These are phyloP conservation scores for Nicotiana knightiana DNA, from an alignment of 257 asterid species.

Conservation along the genomic window DNA sequence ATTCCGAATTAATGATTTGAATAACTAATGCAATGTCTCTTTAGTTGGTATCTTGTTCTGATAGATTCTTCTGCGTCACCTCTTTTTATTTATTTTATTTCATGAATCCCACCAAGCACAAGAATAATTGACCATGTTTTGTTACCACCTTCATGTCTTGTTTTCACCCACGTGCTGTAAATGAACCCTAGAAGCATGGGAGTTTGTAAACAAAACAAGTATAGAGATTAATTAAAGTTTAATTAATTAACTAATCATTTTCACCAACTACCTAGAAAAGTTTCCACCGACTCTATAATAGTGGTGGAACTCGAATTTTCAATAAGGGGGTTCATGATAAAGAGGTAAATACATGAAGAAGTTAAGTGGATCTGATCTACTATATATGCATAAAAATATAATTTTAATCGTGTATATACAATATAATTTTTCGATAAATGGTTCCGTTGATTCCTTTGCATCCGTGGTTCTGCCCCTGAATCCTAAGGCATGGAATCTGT, in stretches of 20 bases:
- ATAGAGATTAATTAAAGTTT: background rate
- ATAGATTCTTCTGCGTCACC: background rate
- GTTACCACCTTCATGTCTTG: background rate
- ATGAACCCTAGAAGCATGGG: background rate
- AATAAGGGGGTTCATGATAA: rapidly evolving
- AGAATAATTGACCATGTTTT: background rate
- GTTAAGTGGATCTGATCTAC: too few relatives aligned
- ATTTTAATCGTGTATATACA: too few relatives aligned
- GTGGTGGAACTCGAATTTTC: too few relatives aligned
- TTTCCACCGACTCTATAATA: background rate
- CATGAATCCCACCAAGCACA: background rate
- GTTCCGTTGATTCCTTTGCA: too few relatives aligned
- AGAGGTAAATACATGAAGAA: too few relatives aligned
- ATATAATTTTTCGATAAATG: too few relatives aligned
- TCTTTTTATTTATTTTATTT: background rate
- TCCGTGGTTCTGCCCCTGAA: background rate
- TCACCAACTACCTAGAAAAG: background rate
- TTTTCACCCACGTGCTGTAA: background rate
- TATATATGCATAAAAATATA: too few relatives aligned
- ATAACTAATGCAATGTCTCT: background rate
- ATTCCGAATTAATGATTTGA: background rate
- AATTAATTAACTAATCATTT: background rate
- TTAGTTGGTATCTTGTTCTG: background rate
- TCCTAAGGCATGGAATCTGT: background rate
- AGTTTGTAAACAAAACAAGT: background rate